Base-by-base conservation (phyloP, 169 alveolate genomes). In the Amoebophrya sp. region DNA sequence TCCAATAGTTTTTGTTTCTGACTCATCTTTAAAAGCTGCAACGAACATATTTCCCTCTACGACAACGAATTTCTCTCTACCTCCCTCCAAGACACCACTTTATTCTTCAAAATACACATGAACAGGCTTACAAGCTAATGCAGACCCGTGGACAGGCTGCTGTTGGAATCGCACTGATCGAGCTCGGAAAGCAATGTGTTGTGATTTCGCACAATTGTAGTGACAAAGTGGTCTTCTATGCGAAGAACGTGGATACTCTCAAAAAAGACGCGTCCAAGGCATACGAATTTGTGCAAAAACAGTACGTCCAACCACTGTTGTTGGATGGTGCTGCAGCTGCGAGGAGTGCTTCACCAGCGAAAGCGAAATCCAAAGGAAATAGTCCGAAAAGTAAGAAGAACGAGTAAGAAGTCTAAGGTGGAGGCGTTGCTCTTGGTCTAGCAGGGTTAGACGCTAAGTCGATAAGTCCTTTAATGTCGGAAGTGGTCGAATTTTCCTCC, bases 121-220 rank as follows among this genome's bases (percentile, higher is more conserved):
- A 23, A 23, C 76, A 53, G 76, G 26, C n/a, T 26, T 65, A 65
- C 83, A 65, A 65, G 83, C 83, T 65, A 10, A 29, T 65, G 33
- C 83, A 65, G 83, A 65, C 83, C 83, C 83, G 83, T 29, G 83
- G 83, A 36, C 83, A 65, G 83, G 83, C 83, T 26, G 83, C 83
- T 65, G 83, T 65, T 29, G 83, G 83, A 29, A 65, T 65, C 26
- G 83, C 83, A 10, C 38, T 65, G 36, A 65, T 65, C 33, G 83
- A 65, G n/a, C 83, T 65, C 2, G 76, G n/a, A 23, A 53, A 53
- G 76, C 76, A 53, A 23, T 53, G 76, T 53, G 76, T 53, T 10
- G 76, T 53, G 76, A 10, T 53, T 14, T 10, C 76, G n/a, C 76
- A 53, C 76, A 23, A 23, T 23, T 53, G 76, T 23, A 53, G 76